These are phyloP conservation scores for Calonectria crousiana DNA, from an alignment of 2,329 filamentous ascomycete species.

Conservation along the genomic window DNA sequence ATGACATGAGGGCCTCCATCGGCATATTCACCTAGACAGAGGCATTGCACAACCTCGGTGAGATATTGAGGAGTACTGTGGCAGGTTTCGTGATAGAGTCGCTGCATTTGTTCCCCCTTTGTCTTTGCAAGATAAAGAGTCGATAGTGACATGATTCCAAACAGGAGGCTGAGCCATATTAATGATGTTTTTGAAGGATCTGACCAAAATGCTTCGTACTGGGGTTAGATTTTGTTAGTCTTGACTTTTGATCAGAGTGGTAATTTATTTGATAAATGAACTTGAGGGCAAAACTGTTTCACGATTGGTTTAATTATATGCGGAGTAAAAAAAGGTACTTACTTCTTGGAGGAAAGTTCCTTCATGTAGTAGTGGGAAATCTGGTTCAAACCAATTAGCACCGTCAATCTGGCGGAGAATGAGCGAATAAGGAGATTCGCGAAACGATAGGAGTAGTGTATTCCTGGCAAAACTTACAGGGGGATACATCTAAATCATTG, in stretches of 20 bases:
- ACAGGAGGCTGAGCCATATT: neutral
- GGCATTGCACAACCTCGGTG: neutral
- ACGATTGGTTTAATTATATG: neutral
- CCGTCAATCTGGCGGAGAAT: neutral
- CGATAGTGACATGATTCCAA: neutral
- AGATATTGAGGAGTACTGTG: neutral
- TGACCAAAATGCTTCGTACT: neutral
- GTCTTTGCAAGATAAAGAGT: neutral
- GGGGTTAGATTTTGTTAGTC: neutral
- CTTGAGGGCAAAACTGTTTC: neutral
- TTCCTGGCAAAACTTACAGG: neutral
- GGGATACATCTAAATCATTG: neutral
- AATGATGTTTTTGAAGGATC: neutral
- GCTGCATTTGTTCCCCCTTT: neutral
- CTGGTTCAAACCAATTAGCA: neutral
- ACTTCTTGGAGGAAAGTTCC: neutral
- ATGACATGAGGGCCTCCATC: neutral
- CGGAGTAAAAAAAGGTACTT: neutral
- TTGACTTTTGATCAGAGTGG: neutral
- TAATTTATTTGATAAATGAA: no score
- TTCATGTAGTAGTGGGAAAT: neutral
- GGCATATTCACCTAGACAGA: neutral
- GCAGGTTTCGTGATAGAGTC: neutral
- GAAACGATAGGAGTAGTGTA: neutral
- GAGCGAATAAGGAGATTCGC: neutral